Base-by-base conservation (phyloP, 2,329 filamentous ascomycete species). In the Boeremia lycopersici region DNA sequence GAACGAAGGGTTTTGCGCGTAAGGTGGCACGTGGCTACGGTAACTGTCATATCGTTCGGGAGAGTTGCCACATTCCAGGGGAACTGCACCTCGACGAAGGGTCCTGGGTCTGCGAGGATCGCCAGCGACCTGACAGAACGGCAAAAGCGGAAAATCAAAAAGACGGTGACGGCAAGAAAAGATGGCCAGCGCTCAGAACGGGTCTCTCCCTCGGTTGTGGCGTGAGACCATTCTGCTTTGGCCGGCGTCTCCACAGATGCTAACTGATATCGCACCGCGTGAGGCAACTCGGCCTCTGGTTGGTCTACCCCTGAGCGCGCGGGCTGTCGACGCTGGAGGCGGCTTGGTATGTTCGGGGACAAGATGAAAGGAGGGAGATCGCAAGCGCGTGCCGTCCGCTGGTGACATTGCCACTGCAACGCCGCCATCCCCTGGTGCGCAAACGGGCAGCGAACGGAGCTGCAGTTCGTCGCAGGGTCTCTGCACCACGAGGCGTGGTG, bases 291-390 rank as follows among this genome's bases (percentile, higher is more conserved):
- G 38, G n/a, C 30, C 38, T 56, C 26, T 52, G 48, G 48, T 51
- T 56, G 53, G 53, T 38, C 48, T 43, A 31, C 53, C 53, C 53
- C 53, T 56, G 53, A 56, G 41, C 39, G 33, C 38, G 43, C 53
- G 53, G 53, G 38, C 47, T 40, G 43, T 39, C 34, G 38, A 48
- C 30, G 31, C 30, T 45, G 39, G 19, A 56, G 48, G 17, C 38
- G 53, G 48, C 48, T 39, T 56, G 43, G 40, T 48, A n/a, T 43
- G 46, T 30, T 55, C 46, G 41, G 41, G 41, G 52, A 50, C 30
- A 41, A 63, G 62, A 67, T 65, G 62, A 64, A 61, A 60, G 63
- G 62, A 59, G 41, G 59, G 44, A 40, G 55, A 62, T 64, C 51
- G 41, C 46, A 53, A 28, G 53, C 56, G 51, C 53, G 46, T 46